These are phyloP conservation scores for Amanita rubescens DNA, from an alignment of 768 basidiomycete species.

Conservation along the genomic window DNA sequence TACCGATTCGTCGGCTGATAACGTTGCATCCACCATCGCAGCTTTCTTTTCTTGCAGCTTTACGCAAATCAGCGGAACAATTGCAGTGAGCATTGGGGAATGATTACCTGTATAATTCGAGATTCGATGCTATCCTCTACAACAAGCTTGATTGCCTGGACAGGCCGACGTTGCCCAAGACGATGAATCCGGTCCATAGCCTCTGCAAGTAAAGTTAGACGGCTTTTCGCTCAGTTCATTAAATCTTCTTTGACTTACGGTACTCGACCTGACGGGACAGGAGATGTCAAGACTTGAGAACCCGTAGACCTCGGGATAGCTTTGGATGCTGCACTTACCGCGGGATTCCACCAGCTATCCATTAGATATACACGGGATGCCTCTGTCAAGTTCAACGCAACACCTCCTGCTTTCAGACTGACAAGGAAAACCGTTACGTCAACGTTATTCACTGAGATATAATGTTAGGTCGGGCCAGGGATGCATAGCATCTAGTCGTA, in stretches of 20 bases:
- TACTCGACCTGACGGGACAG: slow-evolving; percentile 53
- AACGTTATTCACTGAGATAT: slow-evolving; percentile 70
- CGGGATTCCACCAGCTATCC: slow-evolving; percentile 99
- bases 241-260: slow-evolving; percentile 43
- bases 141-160: slow-evolving; percentile 89
- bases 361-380: slow-evolving; percentile 93
- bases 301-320: slow-evolving; percentile 2
- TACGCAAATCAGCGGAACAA: neutral
- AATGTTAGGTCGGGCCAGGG: neutral
- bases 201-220: slow-evolving; percentile 37
- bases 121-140: slow-evolving; percentile 96
- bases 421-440: slow-evolving; percentile 97
- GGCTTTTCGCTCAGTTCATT: neutral
- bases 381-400: slow-evolving; percentile 83
- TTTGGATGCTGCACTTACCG: slow-evolving; percentile 37
- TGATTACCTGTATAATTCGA: slow-evolving; percentile 75
- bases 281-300: neutral
- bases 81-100: neutral
- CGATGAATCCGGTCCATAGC: slow-evolving; percentile 98
- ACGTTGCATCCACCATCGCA: slow-evolving; percentile 87
- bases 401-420: slow-evolving; percentile 92
- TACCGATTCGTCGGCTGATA: slow-evolving; percentile 76
- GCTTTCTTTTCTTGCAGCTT: slow-evolving; percentile 95
- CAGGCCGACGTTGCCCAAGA: slow-evolving; percentile 89
- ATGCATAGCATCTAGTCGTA: slow-evolving; percentile 19